Evolutionary conservation across 768 basidiomycete species (phyloP).

Genomic region (Dendrothele bispora): DNA sequence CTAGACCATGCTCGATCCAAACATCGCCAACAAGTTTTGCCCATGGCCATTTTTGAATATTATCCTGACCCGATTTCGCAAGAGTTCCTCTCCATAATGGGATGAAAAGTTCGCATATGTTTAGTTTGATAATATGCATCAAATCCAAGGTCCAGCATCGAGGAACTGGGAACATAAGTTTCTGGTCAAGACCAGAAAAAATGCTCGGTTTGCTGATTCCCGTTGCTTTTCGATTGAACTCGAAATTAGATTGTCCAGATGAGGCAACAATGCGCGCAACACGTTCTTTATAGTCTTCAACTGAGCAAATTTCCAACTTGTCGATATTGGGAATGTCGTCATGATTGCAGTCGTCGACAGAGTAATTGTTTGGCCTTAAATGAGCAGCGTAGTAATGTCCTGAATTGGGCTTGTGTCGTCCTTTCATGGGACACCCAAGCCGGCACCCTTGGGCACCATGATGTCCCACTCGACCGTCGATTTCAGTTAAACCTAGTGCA

Average conservation of each 20-base stretch:
- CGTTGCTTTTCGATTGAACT: slow-evolving; percentile 24
- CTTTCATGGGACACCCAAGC: slow-evolving; percentile 22
- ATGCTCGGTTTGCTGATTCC: slow-evolving; percentile 36
- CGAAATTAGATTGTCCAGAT: slow-evolving; percentile 23
- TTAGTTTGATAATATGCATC: slow-evolving; percentile 38
- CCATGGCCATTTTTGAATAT: slow-evolving; percentile 18
- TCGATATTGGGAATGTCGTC: background rate
- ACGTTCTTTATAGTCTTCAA: slow-evolving; percentile 14
- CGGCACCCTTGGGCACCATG: slow-evolving; percentile 27
- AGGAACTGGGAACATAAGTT: slow-evolving; percentile 27
- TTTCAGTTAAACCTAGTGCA: slow-evolving; percentile 10
- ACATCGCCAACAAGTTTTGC: slow-evolving; percentile 11
- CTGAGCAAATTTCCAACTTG: background rate
- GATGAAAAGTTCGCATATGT: slow-evolving; percentile 22
- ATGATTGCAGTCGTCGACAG: background rate
- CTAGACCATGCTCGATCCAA: slow-evolving; percentile 22
- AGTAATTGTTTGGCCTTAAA: slow-evolving; percentile 1
- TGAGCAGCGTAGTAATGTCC: slow-evolving; percentile 8
- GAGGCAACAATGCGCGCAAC: slow-evolving; percentile 18
- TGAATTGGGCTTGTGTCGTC: slow-evolving; percentile 21
- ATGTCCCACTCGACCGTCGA: slow-evolving; percentile 31
- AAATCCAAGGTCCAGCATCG: slow-evolving; percentile 35
- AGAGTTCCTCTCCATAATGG: slow-evolving; percentile 22
- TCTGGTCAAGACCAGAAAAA: slow-evolving; percentile 28
- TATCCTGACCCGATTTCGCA: slow-evolving; percentile 15